Evolutionary conservation across 306 rosid species (phyloP), one percentile per base, ranked within the genome.

Genomic region (Dryas alaskensis): DNA sequence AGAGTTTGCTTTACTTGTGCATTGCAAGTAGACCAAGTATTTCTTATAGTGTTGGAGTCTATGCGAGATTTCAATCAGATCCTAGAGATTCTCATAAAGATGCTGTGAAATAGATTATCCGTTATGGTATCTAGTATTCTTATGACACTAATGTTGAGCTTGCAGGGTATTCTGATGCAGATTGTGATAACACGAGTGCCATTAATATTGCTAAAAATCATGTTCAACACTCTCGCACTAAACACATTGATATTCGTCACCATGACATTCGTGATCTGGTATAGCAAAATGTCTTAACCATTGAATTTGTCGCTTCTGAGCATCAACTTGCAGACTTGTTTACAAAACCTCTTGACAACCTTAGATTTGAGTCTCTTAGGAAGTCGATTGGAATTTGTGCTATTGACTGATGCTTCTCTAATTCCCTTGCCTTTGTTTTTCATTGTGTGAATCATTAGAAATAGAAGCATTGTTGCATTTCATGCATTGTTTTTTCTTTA

Each of bases 51-150:
- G 76, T 72, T 3, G 67, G 57, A 0, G 37, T 27, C 2, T 72
- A 37, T 58, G 67, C 67, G 0, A 0, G 47, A 0, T 72, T 17
- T 59, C 76, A 72, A 2, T 4, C 7, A 0, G 4, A 58, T 4
- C 67, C 66, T 0, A 58, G 7, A 22, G 57, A 71, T 2, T 71
- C 22, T 1, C 45, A 48, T 49, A 0, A 25, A 4, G 12, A 12
- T 1, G 13, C 0, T 7, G 4, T 60, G 14, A 25, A 25, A 3
- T 5, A 4, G 2, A 27, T 22, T 1, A 25, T 67, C 0, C 0
- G 2, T 1, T 47, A 67, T 64, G 51, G 51, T 0, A 0, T 43
- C 0, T 10, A 0, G 3, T 64, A 8, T 1, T 7, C 68, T 0
- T 43, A 16, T n/a, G 50, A 64, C 0, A 42, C 51, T 0, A 43